Base-by-base conservation (phyloP, 1,139 yeast species). In the Kluyveromyces sp. region DNA sequence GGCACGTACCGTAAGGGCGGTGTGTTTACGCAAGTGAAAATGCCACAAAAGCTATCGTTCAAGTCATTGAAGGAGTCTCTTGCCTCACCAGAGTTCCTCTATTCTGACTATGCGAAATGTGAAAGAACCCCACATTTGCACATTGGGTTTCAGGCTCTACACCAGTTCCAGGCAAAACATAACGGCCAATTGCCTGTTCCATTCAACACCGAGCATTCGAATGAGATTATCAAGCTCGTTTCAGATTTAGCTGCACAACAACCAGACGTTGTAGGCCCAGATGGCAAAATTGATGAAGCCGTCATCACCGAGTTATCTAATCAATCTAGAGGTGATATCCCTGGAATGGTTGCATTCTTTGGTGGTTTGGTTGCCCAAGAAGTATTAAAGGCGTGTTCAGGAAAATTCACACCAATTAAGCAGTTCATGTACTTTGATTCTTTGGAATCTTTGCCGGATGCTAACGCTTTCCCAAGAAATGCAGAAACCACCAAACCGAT, bases 291-390 rank as follows among this genome's bases (percentile, higher is more conserved):
- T 30, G 78, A 87, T 60, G 83, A 75, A 53, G 72, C 80, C 45
- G 66, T 89, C 40, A 69, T 92, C 49, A 76, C 67, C 48, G 88
- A 86, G 58, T 70, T 92, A 49, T 69, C 96, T 0, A 84, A 72
- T 64, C 96, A 92, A 64, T 83, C 97, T 2, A 74, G 80, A 42
- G 98, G 98, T 66, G 96, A 92, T 57, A 67, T 89, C 42, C 95
- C 96, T 19, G 96, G 94, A 32, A 68, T 87, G 62, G 82, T 80
- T 49, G 97, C 97, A 3, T 83, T 89, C 53, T 78, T 78, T 60
- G 99, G 99, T 63, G 98, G 98, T 31, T 70, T 92, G 45, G 83
- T 87, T 43, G 99, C 98, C 3, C 99, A 92, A 67, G 98, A 92
- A 68, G 96, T 86, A 22, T 75, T 92, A 61, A 92, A 92, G 68